These are phyloP conservation scores for Tuber magnatum DNA, from an alignment of 495 filamentous ascomycete species.

Conservation along the genomic window DNA sequence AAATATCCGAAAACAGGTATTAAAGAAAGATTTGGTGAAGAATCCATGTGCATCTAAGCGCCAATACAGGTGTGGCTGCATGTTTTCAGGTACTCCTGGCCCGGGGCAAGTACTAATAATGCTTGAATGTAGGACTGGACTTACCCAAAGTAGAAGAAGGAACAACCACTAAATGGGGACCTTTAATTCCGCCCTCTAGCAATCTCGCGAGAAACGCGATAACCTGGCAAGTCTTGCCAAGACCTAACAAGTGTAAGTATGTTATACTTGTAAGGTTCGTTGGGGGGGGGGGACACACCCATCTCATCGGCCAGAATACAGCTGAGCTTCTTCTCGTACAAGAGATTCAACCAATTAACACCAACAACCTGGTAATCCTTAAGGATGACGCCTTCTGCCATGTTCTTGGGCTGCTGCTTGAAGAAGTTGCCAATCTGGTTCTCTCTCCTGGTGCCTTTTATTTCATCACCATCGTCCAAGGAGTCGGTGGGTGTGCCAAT, in stretches of 20 bases:
- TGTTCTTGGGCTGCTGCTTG: constrained; percentile 63
- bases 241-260: constrained; percentile 42
- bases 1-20: neutral
- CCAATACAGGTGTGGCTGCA: neutral
- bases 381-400: constrained; percentile 62
- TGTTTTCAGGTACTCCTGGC: neutral
- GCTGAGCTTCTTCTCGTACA: constrained; percentile 68
- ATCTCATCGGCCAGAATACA: constrained; percentile 96
- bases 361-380: constrained; percentile 93
- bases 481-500: constrained; percentile 63
- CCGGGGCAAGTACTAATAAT: neutral
- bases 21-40: neutral
- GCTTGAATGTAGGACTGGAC: neutral
- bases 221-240: constrained; percentile 95
- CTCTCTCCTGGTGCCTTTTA: constrained; percentile 41
- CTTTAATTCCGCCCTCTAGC: constrained; percentile 57
- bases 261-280: constrained; percentile 2
- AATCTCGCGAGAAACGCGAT: constrained; percentile 86
- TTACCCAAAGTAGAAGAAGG: constrained; percentile 69
- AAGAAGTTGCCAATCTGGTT: constrained; percentile 37
- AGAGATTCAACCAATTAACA: constrained; percentile 81
- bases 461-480: constrained; percentile 49
- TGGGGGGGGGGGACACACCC: constrained; percentile 46
- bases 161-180: constrained; percentile 82
- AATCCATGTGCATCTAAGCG: neutral